Percentiles rank a stretch among this genome's conserved stretches.
phyloP scores from a whole-genome alignment of 768 basidiomycete species.

The Leucocoprinus leucothites region DNA sequence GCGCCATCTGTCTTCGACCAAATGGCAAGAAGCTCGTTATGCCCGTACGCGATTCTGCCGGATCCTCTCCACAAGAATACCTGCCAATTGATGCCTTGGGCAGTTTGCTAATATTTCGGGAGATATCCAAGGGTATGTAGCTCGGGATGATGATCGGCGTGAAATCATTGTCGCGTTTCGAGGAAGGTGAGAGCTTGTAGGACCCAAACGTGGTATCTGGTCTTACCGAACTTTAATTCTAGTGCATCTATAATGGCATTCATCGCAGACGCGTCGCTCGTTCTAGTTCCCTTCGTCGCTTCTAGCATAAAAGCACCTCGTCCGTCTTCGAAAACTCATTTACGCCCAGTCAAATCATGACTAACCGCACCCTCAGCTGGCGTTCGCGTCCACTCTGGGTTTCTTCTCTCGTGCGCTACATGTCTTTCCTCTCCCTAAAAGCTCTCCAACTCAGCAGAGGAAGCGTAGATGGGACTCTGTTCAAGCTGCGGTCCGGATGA shows the following conservation, averaged over 20 bases:
- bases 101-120: conserved; percentile 41
- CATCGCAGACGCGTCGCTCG: conserved; percentile 38
- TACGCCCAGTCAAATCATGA: background rate
- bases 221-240: background rate
- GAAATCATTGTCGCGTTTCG: conserved; percentile 49
- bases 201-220: background rate
- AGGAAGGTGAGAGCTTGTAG: conserved; percentile 37
- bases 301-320: conserved; percentile 42
- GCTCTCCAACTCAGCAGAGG: background rate
- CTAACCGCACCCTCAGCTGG: conserved; percentile 25
- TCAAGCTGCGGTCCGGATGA: conserved; percentile 33
- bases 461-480: conserved; percentile 48
- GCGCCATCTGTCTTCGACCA: conserved; percentile 41
- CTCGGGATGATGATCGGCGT: conserved; percentile 39
- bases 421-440: background rate
- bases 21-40: conserved; percentile 42
- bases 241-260: conserved; percentile 41
- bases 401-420: conserved; percentile 41
- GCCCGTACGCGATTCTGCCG: conserved; percentile 25
- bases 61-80: background rate
- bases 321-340: conserved; percentile 16
- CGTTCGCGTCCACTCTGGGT: conserved; percentile 45
- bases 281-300: conserved; percentile 40
- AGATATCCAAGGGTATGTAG: conserved; percentile 49
- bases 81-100: background rate